Base-by-base conservation (phyloP, 129 eudicot genomes). In the Tanacetum coccineum region DNA sequence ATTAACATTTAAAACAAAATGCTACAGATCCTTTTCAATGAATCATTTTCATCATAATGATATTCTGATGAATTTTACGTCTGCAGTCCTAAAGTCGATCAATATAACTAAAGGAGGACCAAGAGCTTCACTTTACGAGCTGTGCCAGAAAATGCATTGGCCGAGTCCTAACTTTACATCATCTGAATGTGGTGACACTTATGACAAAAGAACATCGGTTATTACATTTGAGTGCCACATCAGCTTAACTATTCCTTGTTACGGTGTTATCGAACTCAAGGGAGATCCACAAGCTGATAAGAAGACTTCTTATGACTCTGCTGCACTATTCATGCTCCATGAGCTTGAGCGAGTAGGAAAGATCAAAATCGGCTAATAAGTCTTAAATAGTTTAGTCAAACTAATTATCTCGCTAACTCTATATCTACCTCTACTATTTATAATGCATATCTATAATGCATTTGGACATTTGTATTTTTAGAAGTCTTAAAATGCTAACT, bases 221-320 rank as follows among this genome's bases (percentile, higher is more conserved):
- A 81, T 59, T 60, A 89, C 83, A 67, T 94, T 78, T 44, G 79
- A 64, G 71, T 82, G 95, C 2, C 73, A 40, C 18, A 81, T 94
- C 57, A 78, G 70, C 19, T 74, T 94, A 76, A 77, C 74, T 20
- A 81, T 89, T 80, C 99, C 95, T 0, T 66, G 71, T 47, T 73
- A 32, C 61, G 90, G 85, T 36, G 74, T 52, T 36, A 15, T 94
- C 0, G 85, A 82, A 66, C 67, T 79, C 19, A 73, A 48, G 0
- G 95, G 99, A 15, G 83, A 89, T 39, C 81, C 78, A 21, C 75
- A 82, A 15, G 87, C 95, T 3, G 97, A 89, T 76, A 89, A 87
- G 86, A 94, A 94, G 80, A 79, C 87, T 32, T 87, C 94, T 9
- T 84, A 21, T 2, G 99, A 94, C 42, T 84, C 96, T 13, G 95